Percentiles rank a stretch among this genome's conserved stretches.
Evolutionary conservation across 75 land plant species (phyloP).

Genomic region (Cupressus sempervirens): DNA sequence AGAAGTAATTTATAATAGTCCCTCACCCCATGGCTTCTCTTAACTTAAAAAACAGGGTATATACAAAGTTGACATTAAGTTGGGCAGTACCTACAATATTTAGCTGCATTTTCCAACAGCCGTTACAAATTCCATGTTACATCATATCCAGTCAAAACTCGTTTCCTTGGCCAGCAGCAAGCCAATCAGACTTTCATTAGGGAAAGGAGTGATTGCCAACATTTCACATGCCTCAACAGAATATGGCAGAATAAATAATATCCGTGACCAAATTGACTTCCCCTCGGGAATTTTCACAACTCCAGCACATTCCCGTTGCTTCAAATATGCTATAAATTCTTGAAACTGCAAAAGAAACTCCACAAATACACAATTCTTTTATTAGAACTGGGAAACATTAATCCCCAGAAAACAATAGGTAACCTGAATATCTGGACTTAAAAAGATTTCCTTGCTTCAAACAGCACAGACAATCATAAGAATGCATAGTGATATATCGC

Average conservation of each 20-base stretch:
- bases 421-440: not conserved
- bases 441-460: not conserved
- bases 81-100: not conserved
- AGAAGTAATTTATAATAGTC: not conserved
- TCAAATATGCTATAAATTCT: constrained; percentile 84
- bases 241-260: constrained; percentile 82
- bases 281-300: constrained; percentile 76
- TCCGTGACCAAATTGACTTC: constrained; percentile 68
- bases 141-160: constrained; percentile 37
- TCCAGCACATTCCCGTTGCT: constrained; percentile 92
- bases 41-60: not conserved
- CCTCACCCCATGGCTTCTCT: not conserved
- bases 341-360: constrained; percentile 57
- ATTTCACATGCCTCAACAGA: constrained; percentile 62
- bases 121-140: not conserved
- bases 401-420: not conserved
- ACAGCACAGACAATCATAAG: not conserved
- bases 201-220: constrained; percentile 56
- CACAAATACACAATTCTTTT: not conserved
- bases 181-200: constrained; percentile 64
- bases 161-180: constrained; percentile 73
- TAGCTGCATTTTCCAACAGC: not conserved
- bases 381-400: not conserved
- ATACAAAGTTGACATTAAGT: not conserved
- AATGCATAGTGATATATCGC: not conserved